phyloP scores from a whole-genome alignment of 495 filamentous ascomycete genomes.

The Aspergillus incahuasiensis region DNA sequence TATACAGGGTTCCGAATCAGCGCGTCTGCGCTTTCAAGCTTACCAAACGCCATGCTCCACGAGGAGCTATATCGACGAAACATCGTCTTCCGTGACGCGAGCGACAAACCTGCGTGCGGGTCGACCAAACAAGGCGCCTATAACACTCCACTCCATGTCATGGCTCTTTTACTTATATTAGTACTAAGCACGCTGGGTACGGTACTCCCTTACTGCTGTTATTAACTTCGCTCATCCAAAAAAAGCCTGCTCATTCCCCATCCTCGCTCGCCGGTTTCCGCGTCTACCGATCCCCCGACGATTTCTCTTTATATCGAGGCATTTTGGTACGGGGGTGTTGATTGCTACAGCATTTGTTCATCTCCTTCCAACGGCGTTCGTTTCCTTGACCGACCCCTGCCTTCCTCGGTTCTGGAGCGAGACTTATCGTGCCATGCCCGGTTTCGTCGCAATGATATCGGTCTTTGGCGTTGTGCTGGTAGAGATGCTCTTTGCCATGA shows the following conservation, averaged over 20 bases:
- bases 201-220: constrained; percentile 9
- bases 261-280: constrained; percentile 49
- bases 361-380: constrained; percentile 75
- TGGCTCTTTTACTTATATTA: constrained; percentile 73
- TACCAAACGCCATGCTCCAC: constrained; percentile 29
- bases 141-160: constrained; percentile 65
- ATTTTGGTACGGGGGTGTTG: constrained; percentile 83
- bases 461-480: constrained; percentile 69
- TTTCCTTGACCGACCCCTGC: constrained; percentile 74
- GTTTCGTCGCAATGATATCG: constrained; percentile 71
- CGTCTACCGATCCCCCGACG: constrained; percentile 43
- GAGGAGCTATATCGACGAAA: constrained; percentile 32
- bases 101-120: constrained; percentile 49
- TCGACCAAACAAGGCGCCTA: constrained; percentile 56
- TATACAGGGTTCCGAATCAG: constrained; percentile 21
- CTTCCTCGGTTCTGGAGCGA: constrained; percentile 70
- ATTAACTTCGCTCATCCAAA: not conserved
- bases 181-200: constrained; percentile 67
- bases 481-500: constrained; percentile 69
- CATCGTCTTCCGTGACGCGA: constrained; percentile 15
- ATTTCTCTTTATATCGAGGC: constrained; percentile 70
- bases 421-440: constrained; percentile 70
- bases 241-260: constrained; percentile 50
- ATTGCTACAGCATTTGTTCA: constrained; percentile 91
- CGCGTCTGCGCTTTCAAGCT: constrained; percentile 20